Percentiles rank a stretch among this genome's conserved stretches.
These are phyloP conservation scores for Penicillium odoratum DNA, from an alignment of 495 filamentous ascomycete genomes.

Conservation along the genomic window DNA sequence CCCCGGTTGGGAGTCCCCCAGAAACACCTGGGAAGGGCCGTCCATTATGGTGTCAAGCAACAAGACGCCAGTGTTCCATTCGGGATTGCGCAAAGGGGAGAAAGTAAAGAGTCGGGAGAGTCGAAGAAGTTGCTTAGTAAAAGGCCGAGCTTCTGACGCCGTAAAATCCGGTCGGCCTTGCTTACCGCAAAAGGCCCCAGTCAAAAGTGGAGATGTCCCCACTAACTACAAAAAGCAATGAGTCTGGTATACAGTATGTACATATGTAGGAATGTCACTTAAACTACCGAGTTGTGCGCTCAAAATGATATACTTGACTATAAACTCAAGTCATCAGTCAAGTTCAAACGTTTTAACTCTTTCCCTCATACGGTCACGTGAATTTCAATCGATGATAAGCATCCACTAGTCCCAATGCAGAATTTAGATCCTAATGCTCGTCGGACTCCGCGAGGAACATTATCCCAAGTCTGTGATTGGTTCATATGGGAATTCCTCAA, in stretches of 20 bases:
- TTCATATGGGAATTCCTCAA: too few relatives aligned
- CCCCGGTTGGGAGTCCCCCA: slow-evolving; percentile 36
- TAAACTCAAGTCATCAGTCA: background rate
- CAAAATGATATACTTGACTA: too few relatives aligned
- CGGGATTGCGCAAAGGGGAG: slow-evolving; percentile 10
- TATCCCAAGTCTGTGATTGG: background rate
- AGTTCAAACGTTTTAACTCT: background rate
- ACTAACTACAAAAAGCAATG: background rate
- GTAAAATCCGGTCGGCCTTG: slow-evolving; percentile 9
- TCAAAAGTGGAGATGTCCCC: slow-evolving; percentile 8
- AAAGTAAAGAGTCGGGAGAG: slow-evolving; percentile 14
- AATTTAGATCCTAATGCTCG: background rate
- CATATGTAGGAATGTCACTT: too few relatives aligned
- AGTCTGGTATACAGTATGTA: background rate
- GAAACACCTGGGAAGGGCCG: slow-evolving; percentile 44
- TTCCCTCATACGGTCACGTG: background rate
- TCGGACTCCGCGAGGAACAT: background rate
- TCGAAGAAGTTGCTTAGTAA: slow-evolving; percentile 25
- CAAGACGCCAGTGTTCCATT: slow-evolving; percentile 14
- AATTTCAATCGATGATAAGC: background rate
- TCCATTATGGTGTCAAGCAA: slow-evolving; percentile 40
- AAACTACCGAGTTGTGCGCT: too few relatives aligned
- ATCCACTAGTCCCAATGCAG: background rate
- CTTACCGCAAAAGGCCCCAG: slow-evolving; percentile 10
- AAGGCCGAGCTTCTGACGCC: slow-evolving; percentile 12